Evolutionary conservation across 2,329 filamentous ascomycete genomes (phyloP).

Genomic region (Stagonosporopsis chrysanthemi): DNA sequence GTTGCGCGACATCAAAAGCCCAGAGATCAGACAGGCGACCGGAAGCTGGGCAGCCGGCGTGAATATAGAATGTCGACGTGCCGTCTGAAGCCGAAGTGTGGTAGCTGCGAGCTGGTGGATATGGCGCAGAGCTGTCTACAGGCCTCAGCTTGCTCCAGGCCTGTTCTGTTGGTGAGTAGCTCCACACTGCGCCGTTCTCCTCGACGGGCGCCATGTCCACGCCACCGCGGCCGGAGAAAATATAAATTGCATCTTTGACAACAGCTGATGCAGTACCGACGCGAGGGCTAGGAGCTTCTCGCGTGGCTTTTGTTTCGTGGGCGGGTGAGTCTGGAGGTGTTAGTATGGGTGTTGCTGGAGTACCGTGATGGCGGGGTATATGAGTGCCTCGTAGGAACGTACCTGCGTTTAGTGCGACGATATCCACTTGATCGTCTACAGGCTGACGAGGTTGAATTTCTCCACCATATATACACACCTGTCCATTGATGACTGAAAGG

Average conservation of each 20-base stretch:
- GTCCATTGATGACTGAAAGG: conserved; percentile 65
- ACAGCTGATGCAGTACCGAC: conserved; percentile 76
- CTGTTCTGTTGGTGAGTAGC: conserved; percentile 70
- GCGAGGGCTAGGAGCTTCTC: conserved; percentile 67
- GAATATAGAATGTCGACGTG: conserved; percentile 74
- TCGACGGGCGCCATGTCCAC: conserved; percentile 73
- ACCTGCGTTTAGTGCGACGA: conserved; percentile 60
- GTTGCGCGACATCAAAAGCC: conserved; percentile 73
- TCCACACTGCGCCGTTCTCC: conserved; percentile 78
- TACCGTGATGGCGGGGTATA: conserved; percentile 28
- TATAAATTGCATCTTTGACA: conserved; percentile 74
- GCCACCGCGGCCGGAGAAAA: conserved; percentile 82
- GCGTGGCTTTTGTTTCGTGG: conserved; percentile 34
- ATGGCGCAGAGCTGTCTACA: conserved; percentile 53
- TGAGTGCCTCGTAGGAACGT: not conserved
- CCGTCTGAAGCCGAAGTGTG: conserved; percentile 72
- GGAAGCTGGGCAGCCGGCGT: conserved; percentile 74
- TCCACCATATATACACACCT: conserved; percentile 79
- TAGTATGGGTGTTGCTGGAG: conserved; percentile 17
- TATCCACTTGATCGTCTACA: conserved; percentile 75
- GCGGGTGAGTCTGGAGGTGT: conserved; percentile 54
- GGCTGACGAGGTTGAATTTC: conserved; percentile 72
- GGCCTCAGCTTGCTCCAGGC: conserved; percentile 73
- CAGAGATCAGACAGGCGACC: conserved; percentile 75
- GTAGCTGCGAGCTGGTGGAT: conserved; percentile 73